Conservation (phyloP, 768 basidiomycete species). For the Phylloporus sp. region DNA sequence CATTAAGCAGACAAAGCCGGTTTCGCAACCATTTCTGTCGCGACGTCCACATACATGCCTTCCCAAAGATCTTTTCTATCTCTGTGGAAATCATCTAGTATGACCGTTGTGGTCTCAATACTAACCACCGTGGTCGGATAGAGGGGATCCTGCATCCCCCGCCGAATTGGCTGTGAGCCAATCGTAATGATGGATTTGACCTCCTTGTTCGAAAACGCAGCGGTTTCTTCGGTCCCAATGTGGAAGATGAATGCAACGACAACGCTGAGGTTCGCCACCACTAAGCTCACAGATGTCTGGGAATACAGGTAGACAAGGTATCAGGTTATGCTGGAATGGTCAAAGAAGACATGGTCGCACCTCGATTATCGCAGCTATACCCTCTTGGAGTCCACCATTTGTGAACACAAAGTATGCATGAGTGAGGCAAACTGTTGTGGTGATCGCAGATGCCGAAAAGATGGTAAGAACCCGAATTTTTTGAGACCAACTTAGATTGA, state of each 20-base stretch:
- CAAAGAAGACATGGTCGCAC: not conserved
- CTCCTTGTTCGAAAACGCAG: not conserved
- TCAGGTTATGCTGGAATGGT: not conserved
- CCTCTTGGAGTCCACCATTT: not conserved
- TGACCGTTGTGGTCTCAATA: not conserved
- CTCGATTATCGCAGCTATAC: not conserved
- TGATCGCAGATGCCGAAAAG: slow-evolving; percentile 4
- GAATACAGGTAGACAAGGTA: not conserved
- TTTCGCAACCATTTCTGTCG: not conserved
- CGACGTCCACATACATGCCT: not conserved
- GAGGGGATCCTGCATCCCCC: not conserved
- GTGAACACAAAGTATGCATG: not conserved
- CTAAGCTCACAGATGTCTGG: slow-evolving; percentile 1
- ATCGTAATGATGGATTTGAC: not conserved
- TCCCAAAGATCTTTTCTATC: not conserved
- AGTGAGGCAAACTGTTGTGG: not conserved
- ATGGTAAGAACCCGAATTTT: slow-evolving; percentile 7
- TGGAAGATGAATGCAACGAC: slow-evolving; percentile 8
- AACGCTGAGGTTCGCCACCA: not conserved
- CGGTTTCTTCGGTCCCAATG: slow-evolving; percentile 1
- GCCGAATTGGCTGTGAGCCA: not conserved
- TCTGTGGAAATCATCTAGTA: not conserved
- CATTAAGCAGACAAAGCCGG: too few species aligned
- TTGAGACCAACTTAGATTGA: not conserved
- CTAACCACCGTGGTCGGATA: not conserved